phyloP scores from a whole-genome alignment of 2,329 filamentous ascomycete genomes.

The Scedosporium boydii region DNA sequence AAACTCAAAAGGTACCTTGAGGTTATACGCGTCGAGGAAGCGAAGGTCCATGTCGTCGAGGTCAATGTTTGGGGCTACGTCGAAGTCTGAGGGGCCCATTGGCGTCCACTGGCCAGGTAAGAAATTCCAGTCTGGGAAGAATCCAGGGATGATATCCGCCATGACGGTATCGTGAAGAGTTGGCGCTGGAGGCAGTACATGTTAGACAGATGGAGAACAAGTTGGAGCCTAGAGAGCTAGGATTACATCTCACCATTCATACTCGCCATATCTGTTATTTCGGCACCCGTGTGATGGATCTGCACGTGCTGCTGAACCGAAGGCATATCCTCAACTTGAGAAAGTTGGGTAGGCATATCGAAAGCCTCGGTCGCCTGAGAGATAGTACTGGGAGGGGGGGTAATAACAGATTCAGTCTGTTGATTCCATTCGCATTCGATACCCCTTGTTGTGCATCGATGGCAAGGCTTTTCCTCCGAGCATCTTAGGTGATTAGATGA shows the following conservation, averaged over 20 bases:
- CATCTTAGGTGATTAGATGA: constrained; percentile 46
- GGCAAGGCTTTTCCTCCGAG: constrained; percentile 44
- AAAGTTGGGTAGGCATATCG: not conserved
- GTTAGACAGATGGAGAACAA: not conserved
- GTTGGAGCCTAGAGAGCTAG: not conserved
- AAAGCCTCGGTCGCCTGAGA: not conserved
- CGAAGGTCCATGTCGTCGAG: constrained; percentile 21
- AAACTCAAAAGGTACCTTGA: constrained; percentile 19
- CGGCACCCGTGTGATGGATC: not conserved
- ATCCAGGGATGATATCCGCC: not conserved
- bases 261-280: not conserved
- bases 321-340: not conserved
- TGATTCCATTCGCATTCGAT: constrained; percentile 30
- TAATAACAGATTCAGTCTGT: constrained; percentile 9
- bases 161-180: not conserved
- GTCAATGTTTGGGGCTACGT: constrained; percentile 13
- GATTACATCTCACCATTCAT: not conserved
- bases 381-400: constrained; percentile 8
- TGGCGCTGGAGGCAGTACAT: not conserved
- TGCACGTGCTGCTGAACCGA: not conserved
- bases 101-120: constrained; percentile 10
- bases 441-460: constrained; percentile 38
- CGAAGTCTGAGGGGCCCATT: not conserved
- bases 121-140: constrained; percentile 13
- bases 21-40: constrained; percentile 22